Base-by-base conservation (phyloP, 1,139 yeast genomes). In the Saccharomyces uvarum region DNA sequence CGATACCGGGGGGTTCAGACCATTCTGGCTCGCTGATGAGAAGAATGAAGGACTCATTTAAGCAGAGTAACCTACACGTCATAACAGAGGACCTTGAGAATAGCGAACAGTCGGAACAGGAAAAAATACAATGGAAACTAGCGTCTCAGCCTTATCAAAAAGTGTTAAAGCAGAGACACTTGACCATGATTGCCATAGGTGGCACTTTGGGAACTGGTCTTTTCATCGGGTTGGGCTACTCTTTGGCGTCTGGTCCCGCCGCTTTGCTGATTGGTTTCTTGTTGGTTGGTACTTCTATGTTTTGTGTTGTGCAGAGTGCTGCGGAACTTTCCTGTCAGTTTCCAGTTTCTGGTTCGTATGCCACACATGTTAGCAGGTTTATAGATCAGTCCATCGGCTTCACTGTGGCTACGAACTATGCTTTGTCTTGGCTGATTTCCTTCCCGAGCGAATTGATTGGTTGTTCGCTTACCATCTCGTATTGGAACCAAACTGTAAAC, bases 381-480 rank as follows among this genome's bases (percentile, higher is more conserved):
- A 75, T 84, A 51, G 86, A 83, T 62, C 83, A 86, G 6, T 78
- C 88, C 11, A 80, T 86, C 77, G 91, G 91, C 53, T 88, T 87
- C 67, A 86, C 88, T 47, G 80, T 79, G 75, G 88, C 87, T 42
- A 82, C 84, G 80, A 83, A 83, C 69, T 86, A 86, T 66, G 83
- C 85, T 57, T 64, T 85, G 57, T 84, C 83, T 70, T 84, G 90
- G 90, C 75, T 84, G 41, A 78, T 84, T 53, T 83, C 83, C 29
- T 68, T 85, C 55, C 91, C 93, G 6, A 73, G 84, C 59, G 91
- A 86, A 69, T 76, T 86, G 60, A 89, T 84, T 56, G 88, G 90
- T 27, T 83, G 87, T 42, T 79, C 89, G 4, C 75, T 86, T 59
- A 83, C 88, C 7, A 84, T 86, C 52, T 73, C 79, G 51, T 85